Percentiles rank a stretch among this genome's conserved stretches.
These are phyloP conservation scores for Russula sp. DNA, from an alignment of 768 basidiomycete genomes.

Conservation along the genomic window DNA sequence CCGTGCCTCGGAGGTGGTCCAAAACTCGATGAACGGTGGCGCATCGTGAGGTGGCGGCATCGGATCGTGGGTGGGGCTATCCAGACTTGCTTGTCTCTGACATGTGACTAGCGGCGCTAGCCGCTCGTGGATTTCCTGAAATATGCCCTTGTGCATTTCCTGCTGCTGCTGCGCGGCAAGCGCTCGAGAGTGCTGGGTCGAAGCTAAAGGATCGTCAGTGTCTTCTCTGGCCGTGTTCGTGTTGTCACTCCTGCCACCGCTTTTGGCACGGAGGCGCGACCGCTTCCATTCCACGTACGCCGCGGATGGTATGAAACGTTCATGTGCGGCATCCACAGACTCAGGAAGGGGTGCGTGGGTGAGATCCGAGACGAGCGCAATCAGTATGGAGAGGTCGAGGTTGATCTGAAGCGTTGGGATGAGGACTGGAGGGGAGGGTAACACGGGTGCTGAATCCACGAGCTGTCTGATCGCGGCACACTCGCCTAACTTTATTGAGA, in stretches of 20 bases:
- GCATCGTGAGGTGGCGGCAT: background rate
- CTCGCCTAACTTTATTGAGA: slow-evolving; percentile 67
- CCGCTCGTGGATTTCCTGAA: slow-evolving; percentile 61
- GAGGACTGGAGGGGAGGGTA: slow-evolving; percentile 30
- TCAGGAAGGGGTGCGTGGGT: slow-evolving; percentile 67
- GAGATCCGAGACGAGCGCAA: slow-evolving; percentile 80
- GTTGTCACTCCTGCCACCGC: slow-evolving; percentile 29
- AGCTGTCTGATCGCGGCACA: slow-evolving; percentile 35
- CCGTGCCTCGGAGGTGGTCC: slow-evolving; percentile 77
- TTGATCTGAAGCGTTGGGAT: slow-evolving; percentile 63
- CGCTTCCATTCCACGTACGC: slow-evolving; percentile 62
- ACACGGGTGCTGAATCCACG: slow-evolving; percentile 9
- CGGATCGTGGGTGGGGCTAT: background rate
- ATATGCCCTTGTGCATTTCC: slow-evolving; percentile 63
- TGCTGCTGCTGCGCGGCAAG: slow-evolving; percentile 69
- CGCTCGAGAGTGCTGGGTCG: slow-evolving; percentile 59
- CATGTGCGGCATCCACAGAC: slow-evolving; percentile 54
- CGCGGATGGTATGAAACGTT: slow-evolving; percentile 59
- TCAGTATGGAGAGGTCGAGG: slow-evolving; percentile 79
- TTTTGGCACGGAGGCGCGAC: slow-evolving; percentile 31
- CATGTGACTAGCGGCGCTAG: slow-evolving; percentile 41
- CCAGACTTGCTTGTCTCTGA: background rate
- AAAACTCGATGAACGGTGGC: slow-evolving; percentile 53
- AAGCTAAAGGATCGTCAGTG: slow-evolving; percentile 3
- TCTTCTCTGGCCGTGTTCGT: slow-evolving; percentile 15